Conservation (phyloP, 2,329 filamentous ascomycete genomes). For the Pyrenophora graminea region DNA sequence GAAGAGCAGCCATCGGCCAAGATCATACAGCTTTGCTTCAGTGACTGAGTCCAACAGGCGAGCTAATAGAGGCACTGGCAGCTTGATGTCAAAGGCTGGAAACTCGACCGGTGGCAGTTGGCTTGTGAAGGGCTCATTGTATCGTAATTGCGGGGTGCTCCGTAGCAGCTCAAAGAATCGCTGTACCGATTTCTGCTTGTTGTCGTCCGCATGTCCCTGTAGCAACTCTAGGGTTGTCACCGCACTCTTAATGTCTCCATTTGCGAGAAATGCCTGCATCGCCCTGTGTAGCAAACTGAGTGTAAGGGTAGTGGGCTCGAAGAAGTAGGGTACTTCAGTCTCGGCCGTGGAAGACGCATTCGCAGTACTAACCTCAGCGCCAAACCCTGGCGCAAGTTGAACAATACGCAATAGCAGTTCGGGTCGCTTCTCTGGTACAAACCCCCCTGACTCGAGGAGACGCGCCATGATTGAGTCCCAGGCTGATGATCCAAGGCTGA, state of each 20-base stretch:
- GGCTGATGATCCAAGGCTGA: conserved; percentile 48
- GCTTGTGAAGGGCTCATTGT: conserved; percentile 33
- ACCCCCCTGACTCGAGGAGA: conserved; percentile 54
- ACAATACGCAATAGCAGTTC: conserved; percentile 48
- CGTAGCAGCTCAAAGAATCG: conserved; percentile 49
- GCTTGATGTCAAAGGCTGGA: conserved; percentile 50
- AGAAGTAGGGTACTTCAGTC: conserved; percentile 46
- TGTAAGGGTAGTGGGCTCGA: conserved; percentile 50
- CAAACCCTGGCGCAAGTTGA: conserved; percentile 48
- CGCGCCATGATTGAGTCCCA: conserved; percentile 56
- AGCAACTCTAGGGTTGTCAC: conserved; percentile 45
- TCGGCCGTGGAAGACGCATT: conserved; percentile 37
- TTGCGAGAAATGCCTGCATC: conserved; percentile 46
- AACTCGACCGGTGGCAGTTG: conserved; percentile 47
- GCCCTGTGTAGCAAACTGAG: conserved; percentile 51
- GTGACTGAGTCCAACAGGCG: conserved; percentile 57
- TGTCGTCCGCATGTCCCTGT: conserved; percentile 49
- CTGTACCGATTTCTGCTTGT: conserved; percentile 49
- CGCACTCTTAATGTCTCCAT: conserved; percentile 47
- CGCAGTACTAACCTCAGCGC: conserved; percentile 44
- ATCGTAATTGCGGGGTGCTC: conserved; percentile 12
- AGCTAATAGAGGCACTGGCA: conserved; percentile 56
- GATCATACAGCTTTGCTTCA: conserved; percentile 51
- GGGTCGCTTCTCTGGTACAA: conserved; percentile 53
- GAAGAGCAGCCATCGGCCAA: conserved; percentile 60